These are phyloP conservation scores for Cadophora sp. DNA, from an alignment of 2,329 filamentous ascomycete genomes.

Conservation along the genomic window DNA sequence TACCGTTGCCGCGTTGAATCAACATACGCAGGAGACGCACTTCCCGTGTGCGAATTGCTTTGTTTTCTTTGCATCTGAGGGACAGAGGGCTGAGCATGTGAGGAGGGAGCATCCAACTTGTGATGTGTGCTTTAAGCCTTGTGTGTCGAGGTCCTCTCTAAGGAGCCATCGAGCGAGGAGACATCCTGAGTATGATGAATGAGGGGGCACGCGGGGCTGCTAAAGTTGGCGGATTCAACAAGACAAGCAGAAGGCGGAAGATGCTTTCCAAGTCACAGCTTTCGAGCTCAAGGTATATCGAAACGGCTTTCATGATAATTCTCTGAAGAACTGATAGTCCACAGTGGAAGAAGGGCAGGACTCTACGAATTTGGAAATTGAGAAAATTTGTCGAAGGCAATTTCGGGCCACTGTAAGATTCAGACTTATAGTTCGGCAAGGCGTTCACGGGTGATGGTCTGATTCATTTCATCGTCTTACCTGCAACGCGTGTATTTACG, in stretches of 20 bases:
- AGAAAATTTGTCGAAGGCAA: neutral
- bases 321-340: neutral
- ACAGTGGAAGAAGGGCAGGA: neutral
- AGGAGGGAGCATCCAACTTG: conserved; percentile 13
- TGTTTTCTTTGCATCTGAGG: conserved; percentile 18
- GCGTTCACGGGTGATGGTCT: neutral
- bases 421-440: neutral
- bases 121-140: conserved; percentile 11
- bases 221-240: neutral
- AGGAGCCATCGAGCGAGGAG: conserved; percentile 14
- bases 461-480: neutral
- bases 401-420: neutral
- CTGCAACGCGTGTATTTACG: neutral
- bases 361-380: neutral
- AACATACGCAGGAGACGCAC: conserved; percentile 13
- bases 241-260: neutral
- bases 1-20: conserved; percentile 9
- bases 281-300: neutral
- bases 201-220: neutral
- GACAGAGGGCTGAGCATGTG: conserved; percentile 6
- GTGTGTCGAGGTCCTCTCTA: neutral
- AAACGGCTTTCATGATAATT: neutral
- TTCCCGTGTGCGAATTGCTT: conserved; percentile 13
- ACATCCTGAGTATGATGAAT: neutral
- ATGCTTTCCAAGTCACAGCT: neutral